Percentiles rank a stretch among this genome's conserved stretches.
These are phyloP conservation scores for Vitis riparia DNA, from an alignment of 164 flowering plant species.

Conservation along the genomic window DNA sequence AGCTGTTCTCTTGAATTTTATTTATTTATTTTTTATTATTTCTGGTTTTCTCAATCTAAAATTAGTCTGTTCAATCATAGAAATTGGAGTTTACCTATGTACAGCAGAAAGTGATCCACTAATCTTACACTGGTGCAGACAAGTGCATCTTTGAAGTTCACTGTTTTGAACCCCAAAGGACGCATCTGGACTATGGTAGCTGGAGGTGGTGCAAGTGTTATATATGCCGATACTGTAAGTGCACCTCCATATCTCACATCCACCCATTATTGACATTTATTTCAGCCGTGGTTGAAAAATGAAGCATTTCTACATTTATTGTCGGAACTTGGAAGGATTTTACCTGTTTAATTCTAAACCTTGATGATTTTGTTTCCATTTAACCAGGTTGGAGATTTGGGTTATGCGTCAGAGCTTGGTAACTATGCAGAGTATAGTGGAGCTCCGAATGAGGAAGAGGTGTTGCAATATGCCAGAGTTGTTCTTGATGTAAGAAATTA, in stretches of 20 bases:
- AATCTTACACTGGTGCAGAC: conserved; percentile 44
- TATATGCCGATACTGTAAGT: conserved; percentile 92
- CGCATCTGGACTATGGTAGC: conserved; percentile 99
- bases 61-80: no score
- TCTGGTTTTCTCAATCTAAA: no score
- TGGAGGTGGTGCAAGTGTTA: conserved; percentile 98
- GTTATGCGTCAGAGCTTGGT: conserved; percentile 88
- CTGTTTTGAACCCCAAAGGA: conserved; percentile 89
- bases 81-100: no score
- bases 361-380: conserved; percentile 5
- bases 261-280: no score
- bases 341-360: background rate
- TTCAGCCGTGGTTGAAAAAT: no score
- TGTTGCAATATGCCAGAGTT: conserved; percentile 89
- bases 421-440: conserved; percentile 97
- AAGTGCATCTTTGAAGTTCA: conserved; percentile 90
- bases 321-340: no score
- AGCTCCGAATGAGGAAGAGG: conserved; percentile 95
- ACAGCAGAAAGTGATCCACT: background rate
- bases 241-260: background rate
- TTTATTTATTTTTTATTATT: no score
- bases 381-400: conserved; percentile 85
- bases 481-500: conserved; percentile 72
- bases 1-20: no score
- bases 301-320: no score